phyloP scores from a whole-genome alignment of 2,329 filamentous ascomycete species.

The Periconia macrospinosa region DNA sequence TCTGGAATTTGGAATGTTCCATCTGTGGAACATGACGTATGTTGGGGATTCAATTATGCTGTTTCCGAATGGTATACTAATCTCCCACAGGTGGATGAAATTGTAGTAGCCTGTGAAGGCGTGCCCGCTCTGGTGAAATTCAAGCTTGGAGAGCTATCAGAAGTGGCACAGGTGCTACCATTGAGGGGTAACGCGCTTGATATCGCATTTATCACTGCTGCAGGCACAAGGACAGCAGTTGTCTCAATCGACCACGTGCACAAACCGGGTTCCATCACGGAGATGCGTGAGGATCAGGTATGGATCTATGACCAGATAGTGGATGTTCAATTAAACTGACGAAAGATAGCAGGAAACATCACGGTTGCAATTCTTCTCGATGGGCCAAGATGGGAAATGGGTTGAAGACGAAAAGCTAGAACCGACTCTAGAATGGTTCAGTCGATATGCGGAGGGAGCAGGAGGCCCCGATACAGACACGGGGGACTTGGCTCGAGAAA shows the following conservation, averaged over 20 bases:
- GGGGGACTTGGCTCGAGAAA: constrained; percentile 16
- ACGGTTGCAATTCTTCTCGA: constrained; percentile 31
- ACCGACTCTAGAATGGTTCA: constrained; percentile 20
- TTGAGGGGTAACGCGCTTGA: constrained; percentile 69
- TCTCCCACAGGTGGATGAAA: constrained; percentile 18
- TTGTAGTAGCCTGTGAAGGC: constrained; percentile 49
- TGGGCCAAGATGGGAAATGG: constrained; percentile 25
- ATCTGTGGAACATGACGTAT: constrained; percentile 38
- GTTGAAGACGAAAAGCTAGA: constrained; percentile 16
- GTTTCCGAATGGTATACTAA: constrained; percentile 5
- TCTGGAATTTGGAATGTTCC: constrained; percentile 54
- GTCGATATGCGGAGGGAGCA: constrained; percentile 4
- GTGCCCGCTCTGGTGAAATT: constrained; percentile 68
- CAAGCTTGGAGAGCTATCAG: constrained; percentile 50
- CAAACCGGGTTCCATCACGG: constrained; percentile 52
- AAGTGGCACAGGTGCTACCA: constrained; percentile 44
- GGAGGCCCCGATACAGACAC: background rate
- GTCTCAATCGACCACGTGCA: constrained; percentile 60
- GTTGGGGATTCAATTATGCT: constrained; percentile 29
- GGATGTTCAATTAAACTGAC: constrained; percentile 12
- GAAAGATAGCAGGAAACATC: constrained; percentile 12
- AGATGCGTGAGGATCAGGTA: constrained; percentile 36
- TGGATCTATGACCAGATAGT: constrained; percentile 6
- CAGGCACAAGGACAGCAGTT: constrained; percentile 26
- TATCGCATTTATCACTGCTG: constrained; percentile 37